Conservation (phyloP, 2,329 filamentous ascomycete species). For the Aspergillus alliaceus region DNA sequence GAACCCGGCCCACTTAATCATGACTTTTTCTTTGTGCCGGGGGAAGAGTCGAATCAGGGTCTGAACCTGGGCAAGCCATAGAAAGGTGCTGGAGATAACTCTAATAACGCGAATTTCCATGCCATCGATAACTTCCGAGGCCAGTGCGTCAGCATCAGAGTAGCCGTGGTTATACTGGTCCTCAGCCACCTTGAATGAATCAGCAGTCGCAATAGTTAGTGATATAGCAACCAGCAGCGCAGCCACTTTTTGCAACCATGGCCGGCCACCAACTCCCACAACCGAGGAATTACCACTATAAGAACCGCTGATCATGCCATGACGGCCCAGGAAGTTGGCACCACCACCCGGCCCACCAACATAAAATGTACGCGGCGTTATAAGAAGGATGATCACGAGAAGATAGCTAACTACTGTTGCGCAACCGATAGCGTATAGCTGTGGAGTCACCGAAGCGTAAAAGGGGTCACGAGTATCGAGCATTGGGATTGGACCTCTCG, state of each 20-base stretch:
- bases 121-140: conserved; percentile 76
- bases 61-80: conserved; percentile 97
- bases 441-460: conserved; percentile 88
- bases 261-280: conserved; percentile 84
- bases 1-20: conserved; percentile 98
- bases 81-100: conserved; percentile 90
- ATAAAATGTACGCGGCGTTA: conserved; percentile 91
- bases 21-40: conserved; percentile 92
- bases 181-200: conserved; percentile 84
- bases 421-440: conserved; percentile 88
- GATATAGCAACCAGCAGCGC: conserved; percentile 71
- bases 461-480: conserved; percentile 81
- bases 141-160: conserved; percentile 75
- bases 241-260: conserved; percentile 82
- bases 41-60: conserved; percentile 94
- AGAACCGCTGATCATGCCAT: conserved; percentile 82
- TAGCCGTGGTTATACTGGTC: conserved; percentile 75
- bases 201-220: conserved; percentile 86
- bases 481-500: conserved; percentile 47
- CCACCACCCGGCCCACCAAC: conserved; percentile 67
- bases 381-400: conserved; percentile 88
- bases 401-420: conserved; percentile 90
- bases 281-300: conserved; percentile 64
- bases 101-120: conserved; percentile 86
- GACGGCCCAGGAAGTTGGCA: conserved; percentile 74